phyloP scores from a whole-genome alignment of 345 rosid genomes.

The Brassica cretica region DNA sequence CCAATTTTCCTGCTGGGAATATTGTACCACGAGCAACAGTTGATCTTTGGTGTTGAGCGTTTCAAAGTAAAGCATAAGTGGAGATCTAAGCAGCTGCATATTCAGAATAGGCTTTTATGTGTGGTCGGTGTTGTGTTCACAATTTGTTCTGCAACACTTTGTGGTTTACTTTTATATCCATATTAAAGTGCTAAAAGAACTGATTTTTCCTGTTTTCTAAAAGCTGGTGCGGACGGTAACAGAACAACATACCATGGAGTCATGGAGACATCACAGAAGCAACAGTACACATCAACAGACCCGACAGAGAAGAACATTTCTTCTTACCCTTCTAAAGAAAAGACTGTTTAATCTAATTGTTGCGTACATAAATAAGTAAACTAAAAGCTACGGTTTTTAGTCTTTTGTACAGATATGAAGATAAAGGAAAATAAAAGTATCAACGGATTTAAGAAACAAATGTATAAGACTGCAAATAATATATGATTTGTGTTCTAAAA shows the following conservation, averaged over 20 bases:
- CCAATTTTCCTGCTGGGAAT: background rate
- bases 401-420: background rate
- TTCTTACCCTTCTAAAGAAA: background rate
- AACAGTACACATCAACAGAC: background rate
- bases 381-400: background rate
- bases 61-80: no score
- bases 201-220: background rate
- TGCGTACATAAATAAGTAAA: no score
- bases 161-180: background rate
- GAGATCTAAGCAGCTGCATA: no score
- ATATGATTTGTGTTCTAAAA: background rate
- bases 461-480: background rate
- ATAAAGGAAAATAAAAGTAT: background rate
- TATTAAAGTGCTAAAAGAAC: background rate
- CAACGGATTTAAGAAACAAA: background rate
- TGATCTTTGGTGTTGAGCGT: background rate
- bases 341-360: background rate
- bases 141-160: background rate
- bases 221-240: slow-evolving; percentile 89
- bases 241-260: slow-evolving; percentile 39
- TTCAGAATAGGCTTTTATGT: no score
- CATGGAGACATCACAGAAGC: background rate
- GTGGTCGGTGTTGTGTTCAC: no score
- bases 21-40: background rate
- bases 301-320: background rate